A percentile compares a stretch with the other conserved stretches of the same genome.
Conservation (phyloP, 768 basidiomycete genomes). For the Serpula lacrymans region DNA sequence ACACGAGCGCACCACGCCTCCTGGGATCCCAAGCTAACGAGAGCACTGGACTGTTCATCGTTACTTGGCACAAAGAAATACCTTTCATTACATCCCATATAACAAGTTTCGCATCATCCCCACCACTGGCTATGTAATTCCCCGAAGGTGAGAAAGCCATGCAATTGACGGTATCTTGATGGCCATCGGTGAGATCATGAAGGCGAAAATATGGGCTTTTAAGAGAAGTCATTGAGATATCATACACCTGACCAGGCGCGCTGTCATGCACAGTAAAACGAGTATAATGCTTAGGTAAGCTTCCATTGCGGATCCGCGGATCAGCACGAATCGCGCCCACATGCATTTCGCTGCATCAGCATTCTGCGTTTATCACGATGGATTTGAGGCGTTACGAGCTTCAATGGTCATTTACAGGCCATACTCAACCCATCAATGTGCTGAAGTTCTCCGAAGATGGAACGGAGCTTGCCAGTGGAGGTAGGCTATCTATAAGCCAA, state of each 20-base stretch:
- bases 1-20: not conserved
- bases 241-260: no score
- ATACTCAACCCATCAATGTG: slow-evolving; percentile 3
- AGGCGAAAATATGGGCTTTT: not conserved
- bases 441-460: slow-evolving; percentile 2
- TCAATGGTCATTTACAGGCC: not conserved
- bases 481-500: not conserved
- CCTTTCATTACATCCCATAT: slow-evolving; percentile 5
- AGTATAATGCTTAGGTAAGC: no score
- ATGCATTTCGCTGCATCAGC: no score
- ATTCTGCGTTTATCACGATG: no score
- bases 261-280: no score
- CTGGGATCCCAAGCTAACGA: slow-evolving; percentile 5
- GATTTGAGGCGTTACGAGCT: no score
- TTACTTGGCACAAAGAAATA: not conserved
- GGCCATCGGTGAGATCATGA: slow-evolving; percentile 1
- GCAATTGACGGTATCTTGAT: not conserved
- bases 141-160: slow-evolving; percentile 4
- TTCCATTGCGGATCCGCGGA: no score
- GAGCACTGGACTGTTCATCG: slow-evolving; percentile 1
- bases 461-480: not conserved
- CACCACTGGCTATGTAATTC: slow-evolving; percentile 1
- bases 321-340: no score
- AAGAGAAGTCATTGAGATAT: no score
- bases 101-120: slow-evolving; percentile 3